These are phyloP conservation scores for Apiotrichum siamense DNA, from an alignment of 1,284 basidiomycete genomes.

Conservation along the genomic window DNA sequence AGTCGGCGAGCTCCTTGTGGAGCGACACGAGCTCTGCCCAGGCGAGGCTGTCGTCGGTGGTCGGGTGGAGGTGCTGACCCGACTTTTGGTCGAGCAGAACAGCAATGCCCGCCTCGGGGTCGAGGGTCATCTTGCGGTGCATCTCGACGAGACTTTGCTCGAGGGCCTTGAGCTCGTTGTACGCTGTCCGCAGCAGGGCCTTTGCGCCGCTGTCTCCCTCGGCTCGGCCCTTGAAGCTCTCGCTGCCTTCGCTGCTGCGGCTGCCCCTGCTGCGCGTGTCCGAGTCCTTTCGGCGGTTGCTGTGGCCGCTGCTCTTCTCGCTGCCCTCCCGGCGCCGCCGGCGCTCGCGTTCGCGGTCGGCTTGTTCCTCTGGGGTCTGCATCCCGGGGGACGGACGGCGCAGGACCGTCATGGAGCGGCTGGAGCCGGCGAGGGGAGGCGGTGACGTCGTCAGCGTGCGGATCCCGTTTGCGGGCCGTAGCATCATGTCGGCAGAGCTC, in stretches of 20 bases:
- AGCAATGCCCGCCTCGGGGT: constrained; percentile 39
- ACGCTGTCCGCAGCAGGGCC: constrained; percentile 41
- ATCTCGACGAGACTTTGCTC: constrained; percentile 46
- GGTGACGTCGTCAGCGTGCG: neutral
- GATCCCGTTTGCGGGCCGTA: neutral
- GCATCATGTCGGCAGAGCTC: constrained; percentile 49
- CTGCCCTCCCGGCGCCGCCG: constrained; percentile 44
- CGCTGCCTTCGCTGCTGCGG: constrained; percentile 47
- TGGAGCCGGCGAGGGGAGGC: neutral
- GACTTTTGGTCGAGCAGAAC: constrained; percentile 23
- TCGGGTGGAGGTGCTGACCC: constrained; percentile 12
- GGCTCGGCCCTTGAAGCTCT: constrained; percentile 47
- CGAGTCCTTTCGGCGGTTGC: constrained; percentile 23
- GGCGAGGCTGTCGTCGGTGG: constrained; percentile 25
- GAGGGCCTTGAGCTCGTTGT: constrained; percentile 44
- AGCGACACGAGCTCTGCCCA: constrained; percentile 46
- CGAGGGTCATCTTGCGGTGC: constrained; percentile 42
- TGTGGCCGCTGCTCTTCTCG: constrained; percentile 32
- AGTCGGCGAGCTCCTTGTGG: constrained; percentile 63
- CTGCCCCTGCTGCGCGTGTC: constrained; percentile 41
- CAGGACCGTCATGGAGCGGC: constrained; percentile 4
- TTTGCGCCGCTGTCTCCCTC: constrained; percentile 47
- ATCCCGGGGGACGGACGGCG: constrained; percentile 16
- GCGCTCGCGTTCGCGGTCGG: constrained; percentile 44
- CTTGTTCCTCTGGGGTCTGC: constrained; percentile 38